Base-by-base conservation (phyloP, 805 yeast species). In the Barnettozyma vustinii region DNA sequence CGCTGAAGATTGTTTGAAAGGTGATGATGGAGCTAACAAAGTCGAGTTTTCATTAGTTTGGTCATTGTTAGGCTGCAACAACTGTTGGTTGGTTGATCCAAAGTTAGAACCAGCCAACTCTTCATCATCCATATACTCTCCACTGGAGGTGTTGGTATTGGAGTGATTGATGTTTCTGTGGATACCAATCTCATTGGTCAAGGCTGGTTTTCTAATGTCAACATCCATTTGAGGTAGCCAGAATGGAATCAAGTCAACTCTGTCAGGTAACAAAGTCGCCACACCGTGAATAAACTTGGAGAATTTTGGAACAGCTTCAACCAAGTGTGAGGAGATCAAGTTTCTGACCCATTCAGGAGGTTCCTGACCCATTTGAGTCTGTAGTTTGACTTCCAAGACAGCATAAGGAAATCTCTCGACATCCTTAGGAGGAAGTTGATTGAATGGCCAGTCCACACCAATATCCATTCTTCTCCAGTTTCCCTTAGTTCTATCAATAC, bases 401-500 rank as follows among this genome's bases (percentile, higher is more conserved):
- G 99, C 99, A 67, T 94, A 94, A 4, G 99, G 99, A 71, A 94
- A 94, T 60, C 97, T 77, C 63, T 92, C 92, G 45, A 87, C 80
- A 63, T 94, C 99, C 52, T 76, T 75, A 39, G 86, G 92, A 4
- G 91, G 81, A 48, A 94, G 74, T 68, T 92, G 96, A 47, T 73
- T 69, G 67, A 94, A 94, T 40, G 99, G 99, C 80, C 81, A 94
- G 68, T 94, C 96, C 33, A 94, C 94, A 43, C 99, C 99, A 64
- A 94, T 94, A 67, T 94, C 99, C 84, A 84, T 90, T 70, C 99
- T 82, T 72, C 99, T 84, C 99, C 99, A 94, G 69, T 94, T 94
- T 37, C 84, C 84, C 56, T 87, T 76, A 2, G 98, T 88, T 67
- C 99, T 81, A 64, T 90, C 92, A 50, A 74, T 67, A 21, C 97